Evolutionary conservation across 495 filamentous ascomycete species (phyloP).

Genomic region (Bacidia rubella): DNA sequence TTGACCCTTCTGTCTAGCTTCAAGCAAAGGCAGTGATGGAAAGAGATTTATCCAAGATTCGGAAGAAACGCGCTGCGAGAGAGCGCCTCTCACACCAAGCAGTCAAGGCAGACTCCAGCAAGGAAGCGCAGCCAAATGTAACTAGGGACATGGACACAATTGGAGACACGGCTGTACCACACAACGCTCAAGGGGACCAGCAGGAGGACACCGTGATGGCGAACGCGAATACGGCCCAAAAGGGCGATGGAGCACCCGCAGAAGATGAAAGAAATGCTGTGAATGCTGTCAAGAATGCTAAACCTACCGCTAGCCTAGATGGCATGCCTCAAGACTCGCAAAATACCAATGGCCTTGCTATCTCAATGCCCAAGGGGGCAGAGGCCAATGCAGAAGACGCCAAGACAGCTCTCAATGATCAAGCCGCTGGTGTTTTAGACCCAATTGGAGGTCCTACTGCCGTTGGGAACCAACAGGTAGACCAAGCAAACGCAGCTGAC

Average conservation of each 20-base stretch:
- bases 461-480: background rate
- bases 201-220: background rate
- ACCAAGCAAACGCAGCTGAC: constrained; percentile 21
- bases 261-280: background rate
- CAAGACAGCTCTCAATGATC: background rate
- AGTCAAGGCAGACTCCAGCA: too few species aligned
- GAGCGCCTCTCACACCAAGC: constrained; percentile 9
- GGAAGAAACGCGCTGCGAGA: constrained; percentile 16
- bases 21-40: constrained; percentile 20
- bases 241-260: too few species aligned
- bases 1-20: too few species aligned
- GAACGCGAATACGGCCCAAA: background rate
- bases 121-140: too few species aligned
- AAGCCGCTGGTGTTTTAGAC: background rate
- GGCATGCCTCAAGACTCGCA: constrained; percentile 13
- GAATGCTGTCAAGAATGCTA: background rate
- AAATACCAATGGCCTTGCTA: constrained; percentile 7
- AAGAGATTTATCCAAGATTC: constrained; percentile 13
- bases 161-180: background rate
- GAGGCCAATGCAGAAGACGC: background rate
- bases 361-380: constrained; percentile 4
- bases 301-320: background rate
- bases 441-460: too few species aligned
- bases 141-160: too few species aligned
- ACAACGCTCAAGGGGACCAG: background rate